These are phyloP conservation scores for Cavenderia fasciculata DNA, from an alignment of 78 protist genomes.

Conservation along the genomic window DNA sequence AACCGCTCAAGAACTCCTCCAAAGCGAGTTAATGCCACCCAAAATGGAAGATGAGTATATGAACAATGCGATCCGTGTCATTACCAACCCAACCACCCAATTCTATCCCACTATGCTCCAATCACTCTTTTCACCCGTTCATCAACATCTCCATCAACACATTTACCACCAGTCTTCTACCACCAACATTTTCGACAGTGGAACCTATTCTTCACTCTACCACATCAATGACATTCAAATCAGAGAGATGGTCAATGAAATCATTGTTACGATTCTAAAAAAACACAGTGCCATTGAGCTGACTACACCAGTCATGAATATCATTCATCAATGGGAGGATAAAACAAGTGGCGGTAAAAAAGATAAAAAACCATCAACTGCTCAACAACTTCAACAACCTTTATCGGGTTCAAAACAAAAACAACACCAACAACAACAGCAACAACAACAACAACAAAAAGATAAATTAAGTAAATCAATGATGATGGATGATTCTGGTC, in stretches of 20 bases:
- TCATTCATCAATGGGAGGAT: conserved; percentile 27
- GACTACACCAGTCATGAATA: conserved; percentile 23
- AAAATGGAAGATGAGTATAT: conserved; percentile 81
- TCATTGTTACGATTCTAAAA: neutral
- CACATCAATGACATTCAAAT: neutral
- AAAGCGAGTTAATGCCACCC: conserved; percentile 69
- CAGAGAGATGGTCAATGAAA: conserved; percentile 2
- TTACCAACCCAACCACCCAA: conserved; percentile 70
- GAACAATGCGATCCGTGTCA: conserved; percentile 54
- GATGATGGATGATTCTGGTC: conserved; percentile 67
- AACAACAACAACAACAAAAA: neutral
- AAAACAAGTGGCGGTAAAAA: neutral
- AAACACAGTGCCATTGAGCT: conserved; percentile 41
- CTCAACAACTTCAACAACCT: neutral
- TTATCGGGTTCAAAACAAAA: neutral
- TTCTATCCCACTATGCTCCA: conserved; percentile 32
- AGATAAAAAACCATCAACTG: neutral
- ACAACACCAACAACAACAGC: neutral
- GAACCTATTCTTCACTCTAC: conserved; percentile 7
- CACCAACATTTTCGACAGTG: neutral
- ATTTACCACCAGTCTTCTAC: conserved; percentile 30
- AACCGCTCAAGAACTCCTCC: conserved; percentile 54
- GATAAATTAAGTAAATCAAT: conserved; percentile 14
- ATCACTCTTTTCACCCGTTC: conserved; percentile 41
- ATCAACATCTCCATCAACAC: conserved; percentile 64